phyloP scores from a whole-genome alignment of 2,329 filamentous ascomycete species.

The Domatiomyces globalis region DNA sequence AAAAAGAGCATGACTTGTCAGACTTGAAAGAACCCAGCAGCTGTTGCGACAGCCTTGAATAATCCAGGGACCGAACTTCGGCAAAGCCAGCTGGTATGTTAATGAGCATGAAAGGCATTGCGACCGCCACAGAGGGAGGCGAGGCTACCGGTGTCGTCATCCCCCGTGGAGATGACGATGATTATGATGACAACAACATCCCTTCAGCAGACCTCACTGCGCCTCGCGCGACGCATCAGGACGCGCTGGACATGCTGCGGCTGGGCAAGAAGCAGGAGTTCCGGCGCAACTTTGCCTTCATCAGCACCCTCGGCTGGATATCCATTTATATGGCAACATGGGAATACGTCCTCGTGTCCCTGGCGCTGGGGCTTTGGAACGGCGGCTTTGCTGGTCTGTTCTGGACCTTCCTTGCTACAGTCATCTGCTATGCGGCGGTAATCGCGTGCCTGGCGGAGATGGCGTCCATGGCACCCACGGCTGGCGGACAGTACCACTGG shows the following conservation, averaged over 20 bases:
- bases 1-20: not conserved
- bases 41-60: not conserved
- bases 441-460: constrained; percentile 49
- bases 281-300: constrained; percentile 24
- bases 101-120: not conserved
- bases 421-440: constrained; percentile 47
- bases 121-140: not conserved
- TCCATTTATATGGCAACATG: constrained; percentile 24
- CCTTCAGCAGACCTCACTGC: not conserved
- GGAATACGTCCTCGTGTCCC: constrained; percentile 1
- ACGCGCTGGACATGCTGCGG: constrained; percentile 34
- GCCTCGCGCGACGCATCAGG: constrained; percentile 17
- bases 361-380: constrained; percentile 7
- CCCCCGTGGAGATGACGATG: not conserved
- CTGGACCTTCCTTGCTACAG: constrained; percentile 29
- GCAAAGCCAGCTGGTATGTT: not conserved
- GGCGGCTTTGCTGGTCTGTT: constrained; percentile 17
- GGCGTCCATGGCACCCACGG: constrained; percentile 24
- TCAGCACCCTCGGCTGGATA: constrained; percentile 27
- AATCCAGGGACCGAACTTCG: not conserved
- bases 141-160: not conserved
- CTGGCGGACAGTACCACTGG: constrained; percentile 26
- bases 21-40: too few relatives aligned
- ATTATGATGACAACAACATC: not conserved
- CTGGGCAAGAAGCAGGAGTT: constrained; percentile 39